Conservation (phyloP, 176 grass and related monocot genomes). For the Eragrostis nindensis region DNA sequence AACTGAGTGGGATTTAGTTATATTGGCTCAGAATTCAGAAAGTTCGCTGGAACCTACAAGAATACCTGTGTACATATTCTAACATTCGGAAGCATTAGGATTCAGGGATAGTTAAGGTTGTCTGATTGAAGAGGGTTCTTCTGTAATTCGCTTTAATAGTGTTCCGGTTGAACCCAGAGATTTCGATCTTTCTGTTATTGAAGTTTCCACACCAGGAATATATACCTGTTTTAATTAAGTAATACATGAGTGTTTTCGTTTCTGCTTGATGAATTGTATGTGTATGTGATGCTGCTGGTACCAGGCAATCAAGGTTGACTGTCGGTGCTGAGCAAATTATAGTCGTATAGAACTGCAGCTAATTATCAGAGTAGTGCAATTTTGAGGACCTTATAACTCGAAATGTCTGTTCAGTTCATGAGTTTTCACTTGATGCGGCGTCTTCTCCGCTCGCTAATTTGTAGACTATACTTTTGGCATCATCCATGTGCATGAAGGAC, state of each 20-base stretch:
- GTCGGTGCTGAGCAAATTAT: not conserved
- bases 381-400: not conserved
- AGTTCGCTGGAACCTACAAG: too few relatives aligned
- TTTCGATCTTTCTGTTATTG: conserved; percentile 3
- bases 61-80: not conserved
- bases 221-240: too few relatives aligned
- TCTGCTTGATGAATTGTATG: not conserved
- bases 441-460: too few relatives aligned
- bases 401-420: not conserved
- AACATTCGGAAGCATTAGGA: not conserved
- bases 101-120: too few relatives aligned
- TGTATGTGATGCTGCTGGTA: not conserved
- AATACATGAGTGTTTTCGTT: not conserved
- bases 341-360: not conserved
- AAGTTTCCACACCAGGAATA: not conserved
- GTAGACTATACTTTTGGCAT: too few relatives aligned
- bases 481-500: not conserved
- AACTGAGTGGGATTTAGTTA: not conserved
- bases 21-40: too few relatives aligned
- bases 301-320: not conserved
- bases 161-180: not conserved
- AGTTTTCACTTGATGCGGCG: too few relatives aligned
- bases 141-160: not conserved
- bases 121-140: not conserved
- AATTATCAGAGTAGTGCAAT: not conserved